Conservation (phyloP, 441 rosid genomes). For the Populus hybrid region DNA sequence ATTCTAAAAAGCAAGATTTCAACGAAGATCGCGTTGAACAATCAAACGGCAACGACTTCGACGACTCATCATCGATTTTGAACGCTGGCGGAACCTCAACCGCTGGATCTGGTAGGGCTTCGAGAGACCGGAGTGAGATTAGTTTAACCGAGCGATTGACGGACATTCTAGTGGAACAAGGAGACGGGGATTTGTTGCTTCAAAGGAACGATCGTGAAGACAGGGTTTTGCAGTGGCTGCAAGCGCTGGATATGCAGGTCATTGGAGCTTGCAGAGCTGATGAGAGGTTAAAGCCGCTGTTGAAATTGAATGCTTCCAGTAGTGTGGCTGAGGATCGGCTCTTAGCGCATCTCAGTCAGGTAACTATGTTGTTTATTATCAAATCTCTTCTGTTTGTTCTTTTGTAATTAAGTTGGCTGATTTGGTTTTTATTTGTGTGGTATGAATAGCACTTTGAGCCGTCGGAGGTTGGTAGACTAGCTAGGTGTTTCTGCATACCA, state of each 20-base stretch:
- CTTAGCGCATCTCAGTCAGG: conserved; percentile 83
- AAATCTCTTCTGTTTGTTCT: neutral
- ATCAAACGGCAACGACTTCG: conserved; percentile 34
- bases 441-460: conserved; percentile 76
- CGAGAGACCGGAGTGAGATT: conserved; percentile 24
- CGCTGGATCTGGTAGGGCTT: conserved; percentile 41
- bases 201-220: conserved; percentile 62
- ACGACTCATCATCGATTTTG: conserved; percentile 34
- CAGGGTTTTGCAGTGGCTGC: conserved; percentile 81
- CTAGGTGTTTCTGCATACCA: conserved; percentile 90
- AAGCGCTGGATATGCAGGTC: conserved; percentile 85
- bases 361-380: conserved; percentile 10
- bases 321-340: conserved; percentile 76
- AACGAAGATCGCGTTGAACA: conserved; percentile 38
- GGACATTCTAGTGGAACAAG: conserved; percentile 43
- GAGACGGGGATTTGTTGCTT: conserved; percentile 67
- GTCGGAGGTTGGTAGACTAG: conserved; percentile 81
- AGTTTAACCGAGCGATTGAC: conserved; percentile 60
- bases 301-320: conserved; percentile 60
- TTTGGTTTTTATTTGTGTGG: neutral
- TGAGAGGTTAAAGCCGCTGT: conserved; percentile 87
- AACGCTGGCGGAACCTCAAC: conserved; percentile 29
- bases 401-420: neutral
- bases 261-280: conserved; percentile 92
- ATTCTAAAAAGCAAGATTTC: conserved; percentile 40